Evolutionary conservation across 1,139 yeast genomes (phyloP).

Genomic region (Suhomyces terraborum): DNA sequence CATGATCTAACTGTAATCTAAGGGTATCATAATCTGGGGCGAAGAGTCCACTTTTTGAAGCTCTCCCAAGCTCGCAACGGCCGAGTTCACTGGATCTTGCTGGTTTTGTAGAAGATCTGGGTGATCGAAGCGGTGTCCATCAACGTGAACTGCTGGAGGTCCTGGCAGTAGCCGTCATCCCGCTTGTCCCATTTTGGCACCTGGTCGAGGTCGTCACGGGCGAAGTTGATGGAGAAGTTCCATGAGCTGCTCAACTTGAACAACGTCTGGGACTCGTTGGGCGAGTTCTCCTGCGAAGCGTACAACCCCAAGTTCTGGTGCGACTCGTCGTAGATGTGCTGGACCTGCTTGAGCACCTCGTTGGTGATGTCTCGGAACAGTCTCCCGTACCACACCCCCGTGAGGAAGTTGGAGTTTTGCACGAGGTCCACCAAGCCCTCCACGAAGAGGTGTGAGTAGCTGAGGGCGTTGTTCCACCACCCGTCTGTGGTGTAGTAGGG

Average conservation of each 20-base stretch:
- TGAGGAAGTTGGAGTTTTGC: constrained; percentile 5
- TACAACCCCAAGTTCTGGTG: constrained; percentile 17
- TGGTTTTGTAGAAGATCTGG: constrained; percentile 17
- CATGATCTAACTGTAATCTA: no score
- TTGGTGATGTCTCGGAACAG: constrained; percentile 14
- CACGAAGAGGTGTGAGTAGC: constrained; percentile 18
- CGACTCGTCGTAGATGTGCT: constrained; percentile 22
- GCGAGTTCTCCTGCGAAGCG: not conserved
- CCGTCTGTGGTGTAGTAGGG: constrained; percentile 17
- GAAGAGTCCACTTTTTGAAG: no score
- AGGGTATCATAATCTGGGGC: no score
- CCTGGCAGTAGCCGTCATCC: constrained; percentile 2
- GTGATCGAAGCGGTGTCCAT: constrained; percentile 22
- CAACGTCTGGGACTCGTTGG: constrained; percentile 1
- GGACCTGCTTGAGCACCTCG: constrained; percentile 27
- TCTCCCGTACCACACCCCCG: constrained; percentile 9
- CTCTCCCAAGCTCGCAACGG: no score
- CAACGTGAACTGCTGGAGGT: constrained; percentile 10
- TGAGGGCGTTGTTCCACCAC: constrained; percentile 19
- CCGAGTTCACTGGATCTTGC: not conserved
- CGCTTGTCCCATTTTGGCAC: no score
- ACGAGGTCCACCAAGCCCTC: constrained; percentile 18
- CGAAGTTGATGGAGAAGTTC: no score
- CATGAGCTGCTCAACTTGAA: no score
- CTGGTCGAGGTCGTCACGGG: no score